These are phyloP conservation scores for Bremia lactucae DNA, from an alignment of 352 stramenopile genomes.

Conservation along the genomic window DNA sequence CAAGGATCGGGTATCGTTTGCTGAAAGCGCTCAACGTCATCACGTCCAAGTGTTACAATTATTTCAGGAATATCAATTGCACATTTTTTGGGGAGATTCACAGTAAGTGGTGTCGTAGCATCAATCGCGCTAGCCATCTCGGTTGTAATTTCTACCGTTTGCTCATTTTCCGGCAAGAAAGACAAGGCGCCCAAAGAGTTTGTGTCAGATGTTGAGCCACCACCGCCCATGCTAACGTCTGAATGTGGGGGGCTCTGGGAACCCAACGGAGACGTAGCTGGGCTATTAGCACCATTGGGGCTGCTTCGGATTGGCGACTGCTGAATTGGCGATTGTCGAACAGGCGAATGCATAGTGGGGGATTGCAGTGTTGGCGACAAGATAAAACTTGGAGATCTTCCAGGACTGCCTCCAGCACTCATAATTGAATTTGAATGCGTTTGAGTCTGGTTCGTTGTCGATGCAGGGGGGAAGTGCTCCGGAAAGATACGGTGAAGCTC, in stretches of 20 bases:
- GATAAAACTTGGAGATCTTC: conserved; percentile 26
- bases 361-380: conserved; percentile 33
- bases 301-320: conserved; percentile 44
- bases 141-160: conserved; percentile 22
- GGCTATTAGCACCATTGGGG: conserved; percentile 36
- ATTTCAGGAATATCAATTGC: conserved; percentile 34
- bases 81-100: conserved; percentile 15
- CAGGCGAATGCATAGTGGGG: conserved; percentile 25
- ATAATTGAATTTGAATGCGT: conserved; percentile 21
- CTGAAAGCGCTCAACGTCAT: conserved; percentile 74
- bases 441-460: conserved; percentile 28
- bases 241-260: conserved; percentile 61
- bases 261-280: conserved; percentile 40
- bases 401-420: conserved; percentile 28
- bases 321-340: conserved; percentile 32
- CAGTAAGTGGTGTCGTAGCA: conserved; percentile 3
- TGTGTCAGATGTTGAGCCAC: conserved; percentile 45
- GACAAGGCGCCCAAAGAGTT: conserved; percentile 62
- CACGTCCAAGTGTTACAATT: conserved; percentile 47
- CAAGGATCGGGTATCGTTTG: conserved; percentile 55
- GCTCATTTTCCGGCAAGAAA: conserved; percentile 62
- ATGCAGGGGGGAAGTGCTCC: conserved; percentile 63
- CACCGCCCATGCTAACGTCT: conserved; percentile 38
- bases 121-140: conserved; percentile 19
- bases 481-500: conserved; percentile 76